phyloP scores from a whole-genome alignment of 2,329 filamentous ascomycete species.

The Talaromyces sp. region DNA sequence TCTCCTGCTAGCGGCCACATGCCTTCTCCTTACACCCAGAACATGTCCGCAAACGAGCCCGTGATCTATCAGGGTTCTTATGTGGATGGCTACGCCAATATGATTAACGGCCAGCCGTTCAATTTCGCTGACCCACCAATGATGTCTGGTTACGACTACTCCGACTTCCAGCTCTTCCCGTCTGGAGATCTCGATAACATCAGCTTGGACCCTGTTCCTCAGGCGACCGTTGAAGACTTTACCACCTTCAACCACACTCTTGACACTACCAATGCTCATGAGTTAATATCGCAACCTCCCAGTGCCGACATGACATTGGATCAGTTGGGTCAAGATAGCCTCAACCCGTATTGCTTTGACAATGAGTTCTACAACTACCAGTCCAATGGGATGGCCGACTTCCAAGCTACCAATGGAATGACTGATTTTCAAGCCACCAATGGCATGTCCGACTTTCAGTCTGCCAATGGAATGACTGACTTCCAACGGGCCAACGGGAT shows the following conservation, averaged over 20 bases:
- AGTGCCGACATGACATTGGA: slow-evolving; percentile 14
- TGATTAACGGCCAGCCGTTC: slow-evolving; percentile 4
- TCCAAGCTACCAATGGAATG: slow-evolving; percentile 5
- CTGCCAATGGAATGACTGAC: slow-evolving; percentile 2
- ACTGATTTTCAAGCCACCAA: neutral
- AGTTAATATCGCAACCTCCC: slow-evolving; percentile 1
- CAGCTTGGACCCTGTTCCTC: slow-evolving; percentile 5
- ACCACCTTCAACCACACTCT: slow-evolving; percentile 2
- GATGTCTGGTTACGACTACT: slow-evolving; percentile 3
- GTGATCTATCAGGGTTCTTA: slow-evolving; percentile 4
- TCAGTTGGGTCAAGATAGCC: slow-evolving; percentile 11
- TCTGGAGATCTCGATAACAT: slow-evolving; percentile 5
- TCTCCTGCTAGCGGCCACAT: slow-evolving; percentile 13
- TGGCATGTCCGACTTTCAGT: neutral
- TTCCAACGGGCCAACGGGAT: neutral
- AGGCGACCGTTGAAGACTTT: slow-evolving; percentile 4
- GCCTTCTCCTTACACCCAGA: slow-evolving; percentile 9
- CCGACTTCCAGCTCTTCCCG: slow-evolving; percentile 13
- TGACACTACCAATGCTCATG: neutral
- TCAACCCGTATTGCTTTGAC: slow-evolving; percentile 13
- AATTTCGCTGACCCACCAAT: slow-evolving; percentile 11
- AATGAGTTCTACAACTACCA: slow-evolving; percentile 10
- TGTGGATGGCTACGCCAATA: slow-evolving; percentile 5
- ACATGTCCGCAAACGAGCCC: neutral
- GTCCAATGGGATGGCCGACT: slow-evolving; percentile 2